Base-by-base conservation (phyloP, 176 grass and related monocot species). In the Rhynchospora tenuis region DNA sequence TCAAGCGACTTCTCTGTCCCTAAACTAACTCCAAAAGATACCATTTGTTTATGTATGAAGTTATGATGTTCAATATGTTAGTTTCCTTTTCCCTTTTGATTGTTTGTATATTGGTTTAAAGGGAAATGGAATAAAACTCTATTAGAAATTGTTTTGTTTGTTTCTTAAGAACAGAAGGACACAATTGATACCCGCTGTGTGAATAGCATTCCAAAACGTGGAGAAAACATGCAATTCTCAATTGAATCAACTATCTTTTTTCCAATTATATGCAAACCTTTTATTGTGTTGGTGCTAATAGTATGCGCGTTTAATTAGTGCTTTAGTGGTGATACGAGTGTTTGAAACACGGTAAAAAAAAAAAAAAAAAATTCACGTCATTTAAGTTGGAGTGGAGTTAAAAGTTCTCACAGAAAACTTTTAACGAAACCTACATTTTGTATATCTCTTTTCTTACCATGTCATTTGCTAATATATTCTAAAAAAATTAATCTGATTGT, bases 11-110 rank as follows among this genome's bases (percentile, higher is more conserved):
- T 20, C 2, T 61, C 24, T 77, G 50, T 77, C 2, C 48, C 73
- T 33, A 77, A 77, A 77, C 73, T 55, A 55, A 77, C 50, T 19
- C 81, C n/a, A 38, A 71, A 69, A 86, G 65, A 79, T 33, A 7
- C 27, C 59, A 44, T 33, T 83, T 62, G 61, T 42, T 51, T 82
- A 76, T 70, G 60, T 88, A 71, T 44, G 27, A 15, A 57, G 78
- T 24, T 82, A 14, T 81, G 83, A 74, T 77, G 64, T 44, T 38
- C 72, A 46, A 42, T 66, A 73, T 85, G 31, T 54, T 78, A 83
- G 45, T 7, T 64, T 80, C 11, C 65, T 82, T 66, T 2, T 16
- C 11, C 14, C 23, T 75, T 31, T 77, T 56, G 26, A 31, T 27
- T 77, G 47, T 56, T 77, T 77, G 73, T 77, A 62, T 43, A 62